These are phyloP conservation scores for Albatrellus ellisii DNA, from an alignment of 768 basidiomycete genomes.

Conservation along the genomic window DNA sequence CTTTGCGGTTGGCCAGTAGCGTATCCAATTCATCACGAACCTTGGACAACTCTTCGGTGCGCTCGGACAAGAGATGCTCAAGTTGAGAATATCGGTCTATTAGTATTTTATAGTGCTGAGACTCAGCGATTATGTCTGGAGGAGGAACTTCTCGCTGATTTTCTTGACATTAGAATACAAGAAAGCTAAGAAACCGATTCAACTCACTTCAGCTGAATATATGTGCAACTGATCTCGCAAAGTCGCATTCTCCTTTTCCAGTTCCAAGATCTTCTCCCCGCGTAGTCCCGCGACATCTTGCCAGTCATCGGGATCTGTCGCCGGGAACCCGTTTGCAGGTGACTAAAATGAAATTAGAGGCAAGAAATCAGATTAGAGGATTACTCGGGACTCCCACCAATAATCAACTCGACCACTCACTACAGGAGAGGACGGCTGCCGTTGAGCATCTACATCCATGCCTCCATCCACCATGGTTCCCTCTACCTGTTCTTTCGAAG, in stretches of 20 bases:
- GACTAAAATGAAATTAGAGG: constrained; percentile 38
- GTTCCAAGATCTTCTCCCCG: constrained; percentile 17
- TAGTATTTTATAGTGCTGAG: too few relatives aligned
- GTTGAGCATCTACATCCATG: constrained; percentile 4
- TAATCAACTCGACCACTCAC: constrained; percentile 51
- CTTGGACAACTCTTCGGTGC: too few relatives aligned
- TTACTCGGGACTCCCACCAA: constrained; percentile 47
- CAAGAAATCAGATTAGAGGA: constrained; percentile 24
- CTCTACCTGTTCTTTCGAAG: constrained; percentile 12
- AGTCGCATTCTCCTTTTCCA: constrained; percentile 8
- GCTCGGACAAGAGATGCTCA: too few relatives aligned
- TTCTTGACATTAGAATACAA: too few relatives aligned
- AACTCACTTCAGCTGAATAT: not conserved
- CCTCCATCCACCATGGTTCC: constrained; percentile 33
- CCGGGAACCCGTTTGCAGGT: constrained; percentile 17
- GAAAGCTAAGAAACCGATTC: not conserved
- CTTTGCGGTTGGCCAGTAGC: too few relatives aligned
- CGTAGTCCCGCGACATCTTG: constrained; percentile 27
- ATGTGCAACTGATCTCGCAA: constrained; percentile 16
- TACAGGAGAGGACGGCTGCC: constrained; percentile 43
- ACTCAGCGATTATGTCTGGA: too few relatives aligned
- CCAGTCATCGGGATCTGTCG: constrained; percentile 25
- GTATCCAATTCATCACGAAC: too few relatives aligned
- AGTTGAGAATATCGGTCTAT: too few relatives aligned
- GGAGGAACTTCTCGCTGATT: too few relatives aligned